Evolutionary conservation across 176 grass and related monocot genomes (phyloP).

Genomic region (Coix lacrymajobi): DNA sequence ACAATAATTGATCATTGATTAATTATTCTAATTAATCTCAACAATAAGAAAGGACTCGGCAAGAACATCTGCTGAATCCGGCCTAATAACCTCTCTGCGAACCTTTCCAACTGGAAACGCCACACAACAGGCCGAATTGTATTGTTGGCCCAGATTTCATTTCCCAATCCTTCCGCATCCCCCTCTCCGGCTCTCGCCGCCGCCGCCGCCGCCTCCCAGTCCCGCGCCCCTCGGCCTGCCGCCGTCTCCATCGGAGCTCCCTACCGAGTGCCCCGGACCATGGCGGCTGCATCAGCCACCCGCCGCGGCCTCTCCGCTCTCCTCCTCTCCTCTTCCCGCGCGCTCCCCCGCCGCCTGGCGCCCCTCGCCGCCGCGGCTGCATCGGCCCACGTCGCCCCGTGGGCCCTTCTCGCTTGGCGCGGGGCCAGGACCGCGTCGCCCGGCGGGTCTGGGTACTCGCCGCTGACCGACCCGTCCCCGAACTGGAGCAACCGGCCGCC

Average conservation of each 20-base stretch:
- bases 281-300: constrained; percentile 52
- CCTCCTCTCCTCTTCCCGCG: constrained; percentile 44
- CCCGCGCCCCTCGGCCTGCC: background rate
- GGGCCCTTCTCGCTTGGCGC: constrained; percentile 10
- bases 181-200: background rate
- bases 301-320: constrained; percentile 54
- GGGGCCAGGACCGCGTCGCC: constrained; percentile 47
- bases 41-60: too few relatives aligned
- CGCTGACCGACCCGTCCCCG: constrained; percentile 81
- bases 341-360: constrained; percentile 15
- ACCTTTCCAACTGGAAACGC: too few relatives aligned
- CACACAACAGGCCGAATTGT: too few relatives aligned
- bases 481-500: constrained; percentile 94
- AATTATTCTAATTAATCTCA: too few relatives aligned
- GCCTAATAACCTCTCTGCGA: too few relatives aligned
- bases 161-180: background rate
- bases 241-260: background rate
- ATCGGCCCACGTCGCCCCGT: constrained; percentile 3
- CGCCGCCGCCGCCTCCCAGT: background rate
- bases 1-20: too few relatives aligned
- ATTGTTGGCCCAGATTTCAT: background rate
- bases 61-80: too few relatives aligned
- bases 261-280: constrained; percentile 2
- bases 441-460: constrained; percentile 55
- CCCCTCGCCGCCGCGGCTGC: constrained; percentile 24